Percentiles rank a stretch among this genome's conserved stretches.
These are phyloP conservation scores for Diaporthe vaccinii DNA, from an alignment of 2,329 filamentous ascomycete species.

Conservation along the genomic window DNA sequence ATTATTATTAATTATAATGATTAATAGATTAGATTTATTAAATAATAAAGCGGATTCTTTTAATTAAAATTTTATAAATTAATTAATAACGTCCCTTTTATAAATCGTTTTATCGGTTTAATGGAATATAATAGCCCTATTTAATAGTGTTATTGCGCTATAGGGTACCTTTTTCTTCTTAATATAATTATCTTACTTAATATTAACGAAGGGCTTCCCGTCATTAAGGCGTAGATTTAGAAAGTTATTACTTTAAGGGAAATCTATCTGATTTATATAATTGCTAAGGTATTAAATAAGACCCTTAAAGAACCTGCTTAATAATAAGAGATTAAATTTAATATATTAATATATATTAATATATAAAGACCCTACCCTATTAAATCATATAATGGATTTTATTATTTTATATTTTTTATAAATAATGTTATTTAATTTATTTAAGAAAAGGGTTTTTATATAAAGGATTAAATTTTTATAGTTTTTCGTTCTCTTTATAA, in stretches of 20 bases:
- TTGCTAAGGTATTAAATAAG: neutral
- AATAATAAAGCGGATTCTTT: neutral
- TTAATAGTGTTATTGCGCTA: neutral
- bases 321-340: neutral
- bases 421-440: neutral
- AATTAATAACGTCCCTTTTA: neutral
- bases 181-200: conserved; percentile 4
- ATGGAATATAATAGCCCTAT: neutral
- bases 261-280: neutral
- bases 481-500: neutral
- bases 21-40: neutral
- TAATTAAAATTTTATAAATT: neutral
- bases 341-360: neutral
- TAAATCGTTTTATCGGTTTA: neutral
- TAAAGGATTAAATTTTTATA: neutral
- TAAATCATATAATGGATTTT: neutral
- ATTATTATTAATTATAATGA: conserved; percentile 4
- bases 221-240: neutral
- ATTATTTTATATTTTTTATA: conserved; percentile 4
- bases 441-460: neutral
- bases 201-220: neutral
- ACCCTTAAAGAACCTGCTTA: neutral
- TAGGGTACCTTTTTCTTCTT: neutral
- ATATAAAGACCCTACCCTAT: neutral
- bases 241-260: neutral